phyloP scores from a whole-genome alignment of 352 stramenopile species.

The Phytopythium helicoides region DNA sequence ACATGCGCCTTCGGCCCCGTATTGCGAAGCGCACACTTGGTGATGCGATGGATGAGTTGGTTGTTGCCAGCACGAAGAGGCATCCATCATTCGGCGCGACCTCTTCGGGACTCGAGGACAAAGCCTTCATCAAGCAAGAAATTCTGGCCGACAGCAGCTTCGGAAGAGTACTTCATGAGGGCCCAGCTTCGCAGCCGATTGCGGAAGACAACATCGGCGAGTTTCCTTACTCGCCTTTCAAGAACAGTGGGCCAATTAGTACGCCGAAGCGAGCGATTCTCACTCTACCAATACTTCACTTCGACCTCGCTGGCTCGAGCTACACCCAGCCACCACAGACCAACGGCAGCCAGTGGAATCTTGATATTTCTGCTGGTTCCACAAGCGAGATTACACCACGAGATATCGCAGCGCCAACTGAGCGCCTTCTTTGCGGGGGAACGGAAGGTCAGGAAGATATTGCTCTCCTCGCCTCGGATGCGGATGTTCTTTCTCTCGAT shows the following conservation, averaged over 20 bases:
- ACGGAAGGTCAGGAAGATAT: background rate
- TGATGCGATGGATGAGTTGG: background rate
- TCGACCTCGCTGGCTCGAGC: background rate
- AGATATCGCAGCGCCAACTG: background rate
- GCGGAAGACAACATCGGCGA: background rate
- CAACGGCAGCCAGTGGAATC: background rate
- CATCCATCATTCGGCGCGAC: background rate
- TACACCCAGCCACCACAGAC: background rate
- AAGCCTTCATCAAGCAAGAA: background rate
- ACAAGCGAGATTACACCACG: background rate
- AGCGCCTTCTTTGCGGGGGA: background rate
- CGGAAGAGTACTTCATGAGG: too few relatives aligned
- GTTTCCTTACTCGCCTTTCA: background rate
- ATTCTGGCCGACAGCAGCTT: background rate
- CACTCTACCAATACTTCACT: background rate
- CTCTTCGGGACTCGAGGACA: background rate
- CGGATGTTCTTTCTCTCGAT: slow-evolving; percentile 1
- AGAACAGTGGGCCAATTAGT: background rate
- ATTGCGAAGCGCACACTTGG: slow-evolving; percentile 2
- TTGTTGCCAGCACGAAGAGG: background rate
- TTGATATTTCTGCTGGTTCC: background rate
- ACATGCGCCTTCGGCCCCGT: too few relatives aligned
- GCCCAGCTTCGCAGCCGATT: slow-evolving; percentile 1
- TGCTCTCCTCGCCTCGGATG: background rate
- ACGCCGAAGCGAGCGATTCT: too few relatives aligned